A percentile compares a stretch with the other conserved stretches of the same genome.
Conservation (phyloP, 805 yeast genomes). For the Clavispora fructus region DNA sequence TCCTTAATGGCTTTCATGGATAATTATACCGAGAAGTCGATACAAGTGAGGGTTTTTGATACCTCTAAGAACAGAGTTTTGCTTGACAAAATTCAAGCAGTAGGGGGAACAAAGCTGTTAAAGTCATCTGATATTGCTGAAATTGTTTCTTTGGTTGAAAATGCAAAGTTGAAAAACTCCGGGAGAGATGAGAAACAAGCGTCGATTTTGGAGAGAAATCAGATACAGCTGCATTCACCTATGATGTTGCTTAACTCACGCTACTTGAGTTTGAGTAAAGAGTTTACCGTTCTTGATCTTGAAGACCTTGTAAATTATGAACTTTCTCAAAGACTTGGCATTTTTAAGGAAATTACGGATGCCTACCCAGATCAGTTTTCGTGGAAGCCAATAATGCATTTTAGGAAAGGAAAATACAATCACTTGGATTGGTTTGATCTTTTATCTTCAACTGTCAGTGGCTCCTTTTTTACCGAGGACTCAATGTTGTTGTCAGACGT, state of each 20-base stretch:
- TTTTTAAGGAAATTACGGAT: constrained; percentile 22
- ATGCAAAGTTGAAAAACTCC: constrained; percentile 1
- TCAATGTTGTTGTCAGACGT: constrained; percentile 36
- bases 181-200: constrained; percentile 3
- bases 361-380: constrained; percentile 24
- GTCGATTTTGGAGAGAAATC: constrained; percentile 22
- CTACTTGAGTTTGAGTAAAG: constrained; percentile 29
- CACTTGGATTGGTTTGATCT: constrained; percentile 45
- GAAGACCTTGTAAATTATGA: constrained; percentile 44
- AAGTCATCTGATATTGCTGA: constrained; percentile 5
- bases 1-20: constrained; percentile 25
- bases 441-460: constrained; percentile 38
- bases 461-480: constrained; percentile 40
- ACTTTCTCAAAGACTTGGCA: constrained; percentile 35
- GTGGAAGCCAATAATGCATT: constrained; percentile 14
- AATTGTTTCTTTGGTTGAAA: constrained; percentile 1
- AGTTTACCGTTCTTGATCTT: constrained; percentile 23
- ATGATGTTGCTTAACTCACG: constrained; percentile 55
- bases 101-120: constrained; percentile 1
- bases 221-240: constrained; percentile 28
- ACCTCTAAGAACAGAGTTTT: constrained; percentile 10
- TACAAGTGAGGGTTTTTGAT: constrained; percentile 35
- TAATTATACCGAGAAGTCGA: constrained; percentile 18
- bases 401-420: constrained; percentile 13
- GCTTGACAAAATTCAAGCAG: constrained; percentile 2